Conservation (phyloP, 2,329 filamentous ascomycete species). For the Elsinoe perseae region DNA sequence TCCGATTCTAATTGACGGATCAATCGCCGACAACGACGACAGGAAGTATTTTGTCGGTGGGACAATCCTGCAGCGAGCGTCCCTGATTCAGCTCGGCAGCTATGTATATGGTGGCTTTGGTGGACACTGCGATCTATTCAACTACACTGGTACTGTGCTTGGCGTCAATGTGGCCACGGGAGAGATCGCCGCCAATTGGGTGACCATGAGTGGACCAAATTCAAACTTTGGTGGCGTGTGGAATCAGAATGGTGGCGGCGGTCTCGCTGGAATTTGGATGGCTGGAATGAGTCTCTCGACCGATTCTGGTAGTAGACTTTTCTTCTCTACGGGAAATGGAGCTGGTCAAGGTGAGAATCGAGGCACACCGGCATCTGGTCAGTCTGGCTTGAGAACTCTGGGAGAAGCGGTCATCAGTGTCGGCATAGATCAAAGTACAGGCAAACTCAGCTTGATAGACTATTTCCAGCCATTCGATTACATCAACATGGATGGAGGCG, state of each 20-base stretch:
- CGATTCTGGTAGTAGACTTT: conserved; percentile 24
- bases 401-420: conserved; percentile 23
- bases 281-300: conserved; percentile 27
- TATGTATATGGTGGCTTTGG: conserved; percentile 48
- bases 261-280: conserved; percentile 25
- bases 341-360: conserved; percentile 24
- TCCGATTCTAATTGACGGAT: conserved; percentile 43
- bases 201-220: conserved; percentile 21
- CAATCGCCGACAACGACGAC: conserved; percentile 40
- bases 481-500: conserved; percentile 41
- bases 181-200: conserved; percentile 24
- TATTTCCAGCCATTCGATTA: conserved; percentile 52
- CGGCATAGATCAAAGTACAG: conserved; percentile 26
- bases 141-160: conserved; percentile 49
- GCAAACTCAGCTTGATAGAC: conserved; percentile 42
- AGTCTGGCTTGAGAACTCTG: conserved; percentile 22
- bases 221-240: conserved; percentile 15
- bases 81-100: conserved; percentile 40
- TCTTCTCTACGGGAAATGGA: conserved; percentile 26
- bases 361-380: conserved; percentile 25
- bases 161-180: conserved; percentile 40
- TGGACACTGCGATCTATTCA: conserved; percentile 50
- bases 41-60: conserved; percentile 47
- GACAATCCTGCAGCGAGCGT: conserved; percentile 46
- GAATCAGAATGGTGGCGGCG: conserved; percentile 18